These are phyloP conservation scores for Davidsoniella virescens DNA, from an alignment of 2,329 filamentous ascomycete species.

Conservation along the genomic window DNA sequence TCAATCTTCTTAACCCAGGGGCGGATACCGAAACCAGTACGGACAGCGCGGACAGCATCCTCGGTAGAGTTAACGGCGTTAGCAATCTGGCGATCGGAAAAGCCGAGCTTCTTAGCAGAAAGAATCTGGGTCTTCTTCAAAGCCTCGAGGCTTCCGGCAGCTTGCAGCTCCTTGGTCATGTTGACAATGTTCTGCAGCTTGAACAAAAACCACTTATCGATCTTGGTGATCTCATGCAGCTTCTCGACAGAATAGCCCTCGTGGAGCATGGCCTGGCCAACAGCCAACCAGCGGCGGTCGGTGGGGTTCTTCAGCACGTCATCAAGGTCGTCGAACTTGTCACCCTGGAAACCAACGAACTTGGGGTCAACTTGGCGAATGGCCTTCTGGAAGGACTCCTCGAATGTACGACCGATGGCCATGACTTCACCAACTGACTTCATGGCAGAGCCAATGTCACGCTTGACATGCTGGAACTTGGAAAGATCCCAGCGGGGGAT, in stretches of 20 bases:
- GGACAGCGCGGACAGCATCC: constrained; percentile 71
- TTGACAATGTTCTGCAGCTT: constrained; percentile 97
- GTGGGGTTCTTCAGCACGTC: constrained; percentile 81
- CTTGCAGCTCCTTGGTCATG: constrained; percentile 71
- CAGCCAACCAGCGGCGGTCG: constrained; percentile 90
- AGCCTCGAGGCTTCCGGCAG: constrained; percentile 64
- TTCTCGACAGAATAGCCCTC: constrained; percentile 87
- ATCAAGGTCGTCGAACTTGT: constrained; percentile 86
- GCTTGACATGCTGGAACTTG: constrained; percentile 98
- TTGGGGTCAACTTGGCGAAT: constrained; percentile 91
- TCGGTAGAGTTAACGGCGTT: constrained; percentile 71
- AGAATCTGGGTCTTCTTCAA: constrained; percentile 78
- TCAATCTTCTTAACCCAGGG: constrained; percentile 76
- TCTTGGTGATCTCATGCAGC: constrained; percentile 89
- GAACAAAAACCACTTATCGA: constrained; percentile 98
- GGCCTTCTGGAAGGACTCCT: constrained; percentile 98
- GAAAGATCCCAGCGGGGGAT: constrained; percentile 95
- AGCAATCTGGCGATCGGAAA: constrained; percentile 92
- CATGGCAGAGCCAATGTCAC: constrained; percentile 94
- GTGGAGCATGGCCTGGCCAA: constrained; percentile 95
- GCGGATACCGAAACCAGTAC: constrained; percentile 73
- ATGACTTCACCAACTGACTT: constrained; percentile 99
- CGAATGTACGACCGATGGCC: constrained; percentile 96
- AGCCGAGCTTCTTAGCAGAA: constrained; percentile 93
- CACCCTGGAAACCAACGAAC: constrained; percentile 86